Percentiles rank a stretch among this genome's conserved stretches.
Conservation (phyloP, 1,284 basidiomycete genomes). For the Ustilago shanxiensis region DNA sequence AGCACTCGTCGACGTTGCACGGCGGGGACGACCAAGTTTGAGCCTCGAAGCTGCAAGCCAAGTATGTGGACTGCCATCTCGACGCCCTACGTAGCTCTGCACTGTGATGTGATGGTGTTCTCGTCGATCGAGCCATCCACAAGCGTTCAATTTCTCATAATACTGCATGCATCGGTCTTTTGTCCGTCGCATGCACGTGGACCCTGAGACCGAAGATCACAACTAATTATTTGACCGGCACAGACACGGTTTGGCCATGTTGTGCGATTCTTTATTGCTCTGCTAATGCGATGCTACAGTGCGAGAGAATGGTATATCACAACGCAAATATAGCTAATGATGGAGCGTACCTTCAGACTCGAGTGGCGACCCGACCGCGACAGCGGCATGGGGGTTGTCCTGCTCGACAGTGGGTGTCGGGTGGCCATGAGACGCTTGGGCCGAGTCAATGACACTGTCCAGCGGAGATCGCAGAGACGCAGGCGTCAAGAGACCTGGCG, state of each 20-base stretch:
- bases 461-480: constrained; percentile 37
- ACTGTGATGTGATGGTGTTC: neutral
- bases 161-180: neutral
- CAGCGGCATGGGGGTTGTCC: neutral
- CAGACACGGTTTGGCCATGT: neutral
- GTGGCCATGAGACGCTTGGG: constrained; percentile 44
- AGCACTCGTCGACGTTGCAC: constrained; percentile 6
- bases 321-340: neutral
- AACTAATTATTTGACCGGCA: too few species aligned
- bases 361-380: constrained; percentile 6
- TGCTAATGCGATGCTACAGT: constrained; percentile 7
- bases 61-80: constrained; percentile 26
- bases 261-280: constrained; percentile 4
- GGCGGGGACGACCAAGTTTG: constrained; percentile 3
- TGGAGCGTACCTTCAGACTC: constrained; percentile 1
- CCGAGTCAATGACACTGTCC: constrained; percentile 39
- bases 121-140: neutral
- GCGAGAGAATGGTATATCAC: neutral
- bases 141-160: neutral
- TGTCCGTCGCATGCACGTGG: neutral
- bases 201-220: neutral
- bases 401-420: constrained; percentile 31
- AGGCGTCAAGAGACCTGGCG: constrained; percentile 29
- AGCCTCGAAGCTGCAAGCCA: constrained; percentile 16
- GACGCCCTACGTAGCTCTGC: neutral